Evolutionary conservation across 306 rosid genomes (phyloP).

Genomic region (Trifolium dubium): DNA sequence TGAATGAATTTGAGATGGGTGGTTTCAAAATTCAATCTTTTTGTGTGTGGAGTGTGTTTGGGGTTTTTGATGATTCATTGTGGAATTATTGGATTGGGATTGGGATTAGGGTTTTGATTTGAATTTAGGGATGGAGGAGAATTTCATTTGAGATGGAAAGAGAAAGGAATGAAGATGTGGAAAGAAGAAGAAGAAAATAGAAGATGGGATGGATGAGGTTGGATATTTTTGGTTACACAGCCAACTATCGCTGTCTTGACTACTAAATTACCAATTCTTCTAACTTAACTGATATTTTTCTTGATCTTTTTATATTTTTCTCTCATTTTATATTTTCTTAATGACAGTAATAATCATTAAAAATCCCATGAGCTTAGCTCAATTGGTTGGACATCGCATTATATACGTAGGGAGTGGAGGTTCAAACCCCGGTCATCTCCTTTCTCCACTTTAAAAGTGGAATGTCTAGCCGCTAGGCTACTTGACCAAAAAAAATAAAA

Average conservation of each 20-base stretch:
- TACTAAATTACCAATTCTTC: background rate
- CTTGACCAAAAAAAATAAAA: too few species aligned
- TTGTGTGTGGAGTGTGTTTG: background rate
- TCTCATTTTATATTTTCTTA: too few species aligned
- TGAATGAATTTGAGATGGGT: background rate
- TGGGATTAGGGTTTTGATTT: conserved; percentile 19
- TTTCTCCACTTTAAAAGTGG: too few species aligned
- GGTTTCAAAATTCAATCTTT: background rate
- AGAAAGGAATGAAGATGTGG: too few species aligned
- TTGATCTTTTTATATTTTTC: too few species aligned
- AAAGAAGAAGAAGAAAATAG: background rate
- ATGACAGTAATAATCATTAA: too few species aligned
- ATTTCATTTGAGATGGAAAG: background rate
- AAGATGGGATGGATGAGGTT: conserved; percentile 6
- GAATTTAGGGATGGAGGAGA: background rate
- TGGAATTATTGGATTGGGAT: background rate
- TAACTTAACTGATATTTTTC: background rate
- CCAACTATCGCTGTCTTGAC: conserved; percentile 8
- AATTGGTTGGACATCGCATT: too few species aligned
- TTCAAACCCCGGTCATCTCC: too few species aligned
- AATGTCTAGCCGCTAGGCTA: too few species aligned
- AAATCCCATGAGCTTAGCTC: too few species aligned
- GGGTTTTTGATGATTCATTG: background rate
- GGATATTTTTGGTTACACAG: background rate
- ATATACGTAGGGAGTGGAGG: too few species aligned